These are phyloP conservation scores for Ophiostoma ulmi DNA, from an alignment of 2,329 filamentous ascomycete genomes.

Conservation along the genomic window DNA sequence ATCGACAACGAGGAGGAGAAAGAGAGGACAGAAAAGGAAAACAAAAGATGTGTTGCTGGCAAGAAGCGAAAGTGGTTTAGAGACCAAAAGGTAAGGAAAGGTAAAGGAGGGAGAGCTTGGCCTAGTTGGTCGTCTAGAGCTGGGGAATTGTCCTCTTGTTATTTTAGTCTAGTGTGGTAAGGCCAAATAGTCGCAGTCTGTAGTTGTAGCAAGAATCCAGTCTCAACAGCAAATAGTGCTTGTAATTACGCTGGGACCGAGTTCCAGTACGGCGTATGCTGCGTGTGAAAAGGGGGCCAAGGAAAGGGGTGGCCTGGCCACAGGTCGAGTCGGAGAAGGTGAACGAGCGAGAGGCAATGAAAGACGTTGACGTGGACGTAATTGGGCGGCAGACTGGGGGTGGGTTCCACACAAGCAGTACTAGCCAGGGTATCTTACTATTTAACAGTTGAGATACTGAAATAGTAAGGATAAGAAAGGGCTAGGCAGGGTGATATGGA, in stretches of 20 bases:
- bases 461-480: background rate
- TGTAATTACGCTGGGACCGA: background rate
- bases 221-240: background rate
- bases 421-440: constrained; percentile 15
- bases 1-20: background rate
- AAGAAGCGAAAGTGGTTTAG: background rate
- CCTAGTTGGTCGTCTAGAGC: background rate
- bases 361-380: constrained; percentile 23
- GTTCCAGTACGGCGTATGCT: background rate
- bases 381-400: constrained; percentile 16
- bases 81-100: background rate
- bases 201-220: background rate
- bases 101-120: background rate
- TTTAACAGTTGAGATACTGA: background rate
- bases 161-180: background rate
- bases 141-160: background rate
- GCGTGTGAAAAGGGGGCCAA: constrained; percentile 20
- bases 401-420: constrained; percentile 21
- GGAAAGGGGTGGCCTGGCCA: constrained; percentile 13
- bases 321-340: constrained; percentile 8
- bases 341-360: constrained; percentile 16
- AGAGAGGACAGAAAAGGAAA: background rate
- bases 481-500: constrained; percentile 8
- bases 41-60: background rate
- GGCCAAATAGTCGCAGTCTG: background rate